Base-by-base conservation (phyloP, 2,329 filamentous ascomycete genomes). In the Lachnellula willkommii region DNA sequence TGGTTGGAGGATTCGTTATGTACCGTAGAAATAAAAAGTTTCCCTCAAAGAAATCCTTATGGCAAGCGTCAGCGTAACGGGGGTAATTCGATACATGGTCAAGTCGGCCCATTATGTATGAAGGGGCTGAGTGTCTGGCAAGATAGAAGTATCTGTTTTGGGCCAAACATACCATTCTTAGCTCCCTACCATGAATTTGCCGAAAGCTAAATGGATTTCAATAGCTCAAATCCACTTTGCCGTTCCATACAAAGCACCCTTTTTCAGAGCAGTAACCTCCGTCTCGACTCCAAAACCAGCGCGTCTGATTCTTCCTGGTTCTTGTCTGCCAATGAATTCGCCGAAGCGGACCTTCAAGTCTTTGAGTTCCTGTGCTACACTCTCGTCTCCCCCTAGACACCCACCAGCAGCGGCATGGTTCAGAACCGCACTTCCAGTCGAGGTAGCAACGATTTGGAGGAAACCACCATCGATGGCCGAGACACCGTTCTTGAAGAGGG, bases 281-380 rank as follows among this genome's bases (percentile, higher is more conserved):
- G 49, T 45, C 2, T 65, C 63, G 11, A 57, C 47, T 12, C 63
- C 63, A 52, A 65, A 65, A 0, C 59, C 57, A 15, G 63, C 56
- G 12, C 55, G 17, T 50, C 57, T 58, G 6, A 61, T 49, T 2
- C 36, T 40, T 1, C 53, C 59, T 9, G 52, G 50, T 12, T 52
- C 54, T 14, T 56, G 48, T 12, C 56, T 24, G 0, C 56, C 58
- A 3, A 60, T 36, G 4, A 65, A 55, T 35, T 65, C 62, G 26
- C 62, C 60, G 26, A 61, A 64, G 11, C 48, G 35, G 2, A 63
- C 56, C 42, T 62, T 48, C 47, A 64, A n/a, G 8, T 62, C 60
- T 45, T 57, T 59, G 6, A 64, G 50, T 36, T 63, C 59, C 5
- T 58, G 22, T 26, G 59, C 50, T n/a, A 53, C 26, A n/a, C 55